Evolutionary conservation across 2,329 filamentous ascomycete species (phyloP), one percentile per base, ranked within the genome.

Genomic region (Curvularia verruculosa): DNA sequence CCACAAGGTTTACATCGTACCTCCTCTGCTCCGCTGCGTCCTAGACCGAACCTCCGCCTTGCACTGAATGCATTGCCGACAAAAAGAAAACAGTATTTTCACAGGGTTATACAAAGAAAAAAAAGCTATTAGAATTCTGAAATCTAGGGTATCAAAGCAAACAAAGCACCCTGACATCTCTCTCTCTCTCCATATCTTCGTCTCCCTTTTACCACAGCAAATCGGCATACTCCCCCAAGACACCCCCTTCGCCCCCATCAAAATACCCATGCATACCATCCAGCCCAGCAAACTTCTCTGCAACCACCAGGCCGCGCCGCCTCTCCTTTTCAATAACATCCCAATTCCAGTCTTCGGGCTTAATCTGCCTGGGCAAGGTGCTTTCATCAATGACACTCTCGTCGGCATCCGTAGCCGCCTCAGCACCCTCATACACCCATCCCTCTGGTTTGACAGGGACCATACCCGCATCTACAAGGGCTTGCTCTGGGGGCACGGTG

Each of bases 401-500:
- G 26, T 59, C 49, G 7, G 44, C 52, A 12, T 71, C 61, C n/a
- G n/a, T n/a, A n/a, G n/a, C n/a, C n/a, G n/a, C n/a, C n/a, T n/a
- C n/a, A n/a, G 4, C 26, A 9, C 5, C 26, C 7, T 29, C 5
- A 40, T 69, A 75, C 1, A 69, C 63, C 71, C 71, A 74, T 1
- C 87, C 88, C 10, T 84, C 87, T 0, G 92, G 91, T 46, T 87
- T 83, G 55, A 84, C 79, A 0, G 95, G 95, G 49, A 98, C 79
- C 72, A 97, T 80, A 1, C 87, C 87, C 48, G 88, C 89, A 34
- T 88, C 84, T 41, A 85, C 81, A 24, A 98, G 81, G 7, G 94
- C 82, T 45, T 90, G 82, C 65, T 92, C 89, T 0, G 95, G 93
- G 63, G 93, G 87, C 3, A 98, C 86, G 0, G 94, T 98, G 68